Percentiles rank a stretch among this genome's conserved stretches.
Evolutionary conservation across 2,329 filamentous ascomycete genomes (phyloP).

Genomic region (Alternaria infectoria): DNA sequence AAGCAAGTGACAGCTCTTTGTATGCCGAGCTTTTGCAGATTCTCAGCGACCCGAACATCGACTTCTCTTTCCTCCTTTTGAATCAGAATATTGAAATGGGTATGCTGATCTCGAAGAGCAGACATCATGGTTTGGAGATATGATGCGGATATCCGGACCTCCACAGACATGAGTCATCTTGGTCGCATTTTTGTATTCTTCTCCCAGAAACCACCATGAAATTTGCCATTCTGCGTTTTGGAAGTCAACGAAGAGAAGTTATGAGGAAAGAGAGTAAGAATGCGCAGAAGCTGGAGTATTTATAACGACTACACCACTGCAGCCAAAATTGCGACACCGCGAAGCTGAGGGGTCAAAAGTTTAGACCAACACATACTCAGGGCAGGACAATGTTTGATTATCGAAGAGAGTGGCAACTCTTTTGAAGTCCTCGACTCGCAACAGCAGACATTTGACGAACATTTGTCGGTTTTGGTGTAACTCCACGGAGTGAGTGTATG

Average conservation of each 20-base stretch:
- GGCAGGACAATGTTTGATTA: background rate
- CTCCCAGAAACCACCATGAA: background rate
- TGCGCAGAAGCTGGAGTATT: background rate
- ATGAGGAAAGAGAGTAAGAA: background rate
- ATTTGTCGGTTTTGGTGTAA: background rate
- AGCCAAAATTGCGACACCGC: background rate
- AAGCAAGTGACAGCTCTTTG: background rate
- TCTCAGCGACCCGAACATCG: background rate
- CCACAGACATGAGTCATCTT: background rate
- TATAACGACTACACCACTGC: rapidly evolving
- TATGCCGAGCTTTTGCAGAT: background rate
- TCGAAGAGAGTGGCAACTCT: rapidly evolving
- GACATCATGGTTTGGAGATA: background rate
- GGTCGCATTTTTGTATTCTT: background rate
- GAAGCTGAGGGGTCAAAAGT: rapidly evolving
- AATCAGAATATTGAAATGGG: background rate
- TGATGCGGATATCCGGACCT: background rate
- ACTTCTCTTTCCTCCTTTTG: rapidly evolving
- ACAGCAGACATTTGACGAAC: background rate
- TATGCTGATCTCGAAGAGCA: background rate
- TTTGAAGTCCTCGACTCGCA: background rate
- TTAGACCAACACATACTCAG: rapidly evolving
- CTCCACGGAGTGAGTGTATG: background rate
- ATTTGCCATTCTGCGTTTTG: rapidly evolving
- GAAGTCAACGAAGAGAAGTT: background rate